Evolutionary conservation across 176 grass and related monocot genomes (phyloP).

Genomic region (Pharus latifolius): DNA sequence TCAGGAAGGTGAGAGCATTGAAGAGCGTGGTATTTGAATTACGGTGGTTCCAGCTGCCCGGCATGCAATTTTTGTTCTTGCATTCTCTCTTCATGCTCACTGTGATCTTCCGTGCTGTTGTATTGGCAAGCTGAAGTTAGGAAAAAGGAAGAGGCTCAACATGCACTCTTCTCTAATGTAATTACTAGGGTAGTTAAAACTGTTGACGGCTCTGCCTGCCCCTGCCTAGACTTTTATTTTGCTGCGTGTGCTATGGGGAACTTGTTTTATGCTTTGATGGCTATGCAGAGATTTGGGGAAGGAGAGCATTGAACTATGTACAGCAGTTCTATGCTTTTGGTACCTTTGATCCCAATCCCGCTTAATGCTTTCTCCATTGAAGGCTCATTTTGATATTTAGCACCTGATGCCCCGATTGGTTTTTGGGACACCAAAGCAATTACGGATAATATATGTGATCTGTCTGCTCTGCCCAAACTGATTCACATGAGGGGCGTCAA

Average conservation of each 20-base stretch:
- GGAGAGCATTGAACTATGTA: neutral
- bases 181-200: constrained; percentile 17
- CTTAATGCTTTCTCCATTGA: neutral
- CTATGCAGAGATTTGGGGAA: neutral
- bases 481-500: too few species aligned
- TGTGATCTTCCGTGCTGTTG: neutral
- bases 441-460: too few species aligned
- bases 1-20: neutral
- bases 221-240: neutral
- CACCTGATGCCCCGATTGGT: too few species aligned
- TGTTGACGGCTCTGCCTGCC: neutral
- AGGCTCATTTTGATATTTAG: too few species aligned
- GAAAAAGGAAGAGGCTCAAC: neutral
- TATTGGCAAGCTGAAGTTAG: neutral
- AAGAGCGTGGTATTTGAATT: neutral
- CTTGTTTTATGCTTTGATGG: neutral
- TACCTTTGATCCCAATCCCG: neutral
- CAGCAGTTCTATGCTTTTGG: neutral
- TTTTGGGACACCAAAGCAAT: too few species aligned
- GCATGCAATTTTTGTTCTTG: constrained; percentile 3
- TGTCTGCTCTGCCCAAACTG: too few species aligned
- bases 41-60: neutral
- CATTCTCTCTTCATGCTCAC: neutral
- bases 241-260: neutral
- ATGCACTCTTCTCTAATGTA: neutral